Evolutionary conservation across 2,329 filamentous ascomycete species (phyloP), one percentile per base, ranked within the genome.

Genomic region (Paraphoma sp.): DNA sequence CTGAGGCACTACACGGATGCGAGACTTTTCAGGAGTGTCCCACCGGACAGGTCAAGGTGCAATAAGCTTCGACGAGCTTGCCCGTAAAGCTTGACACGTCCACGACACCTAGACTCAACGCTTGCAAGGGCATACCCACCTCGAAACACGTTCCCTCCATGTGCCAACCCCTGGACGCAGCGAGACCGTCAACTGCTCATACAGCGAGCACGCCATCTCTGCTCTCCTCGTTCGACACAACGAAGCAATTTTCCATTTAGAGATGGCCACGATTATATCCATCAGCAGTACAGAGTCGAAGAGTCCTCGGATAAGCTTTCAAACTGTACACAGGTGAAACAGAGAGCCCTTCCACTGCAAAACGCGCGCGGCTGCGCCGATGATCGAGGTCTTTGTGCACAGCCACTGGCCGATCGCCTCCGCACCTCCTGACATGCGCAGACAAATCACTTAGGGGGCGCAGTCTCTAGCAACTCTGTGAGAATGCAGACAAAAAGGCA

Each of bases 401-500:
- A 53, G 50, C 50, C 50, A 51, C 41, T 51, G 23, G 41, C 40
- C 28, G 48, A 23, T 36, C 33, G 33, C 33, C 36, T 29, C 38
- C 44, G 17, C 23, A 36, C 51, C 51, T 53, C 44, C 44, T 53
- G 51, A 48, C 51, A 46, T 33, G 6, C 16, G 4, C 16, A 42
- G 40, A 36, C 14, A 41, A 38, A 8, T 23, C 5, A 23, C 12
- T 30, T 30, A 7, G 17, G 59, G 48, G 61, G 61, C 56, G 59
- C 61, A 64, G 61, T 30, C n/a, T 47, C 41, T 36, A 47, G 38
- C 48, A 45, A 56, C 56, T 6, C 16, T 42, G 40, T 42, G 40
- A 16, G 40, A 42, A 16, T 23, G 38, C 46, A 38, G 44, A 49
- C 50, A 50, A 54, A 56, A 62, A 50, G 52, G 51, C 50, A 41